A percentile compares a stretch with the other conserved stretches of the same genome.
Conservation (phyloP, 345 rosid genomes). For the Geranium brycei region DNA sequence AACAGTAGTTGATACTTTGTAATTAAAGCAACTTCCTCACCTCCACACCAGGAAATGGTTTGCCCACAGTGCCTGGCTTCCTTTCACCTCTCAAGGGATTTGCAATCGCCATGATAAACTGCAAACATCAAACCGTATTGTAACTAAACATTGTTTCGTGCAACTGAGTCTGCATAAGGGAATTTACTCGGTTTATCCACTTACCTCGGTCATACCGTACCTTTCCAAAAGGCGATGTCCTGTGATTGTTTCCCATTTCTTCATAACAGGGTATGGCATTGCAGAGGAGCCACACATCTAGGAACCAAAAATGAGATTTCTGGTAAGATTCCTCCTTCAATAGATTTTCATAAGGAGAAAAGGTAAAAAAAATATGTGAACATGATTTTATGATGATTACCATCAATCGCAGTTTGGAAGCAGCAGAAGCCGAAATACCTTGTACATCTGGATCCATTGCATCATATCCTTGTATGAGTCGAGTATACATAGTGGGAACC, state of each 20-base stretch:
- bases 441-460: slow-evolving; percentile 69
- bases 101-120: slow-evolving; percentile 95
- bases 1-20: background rate
- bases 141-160: background rate
- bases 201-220: slow-evolving; percentile 97
- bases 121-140: slow-evolving; percentile 11
- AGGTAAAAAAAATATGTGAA: background rate
- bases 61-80: slow-evolving; percentile 93
- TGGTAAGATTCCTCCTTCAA: background rate
- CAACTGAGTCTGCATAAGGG: background rate
- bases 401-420: slow-evolving; percentile 74
- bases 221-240: slow-evolving; percentile 93
- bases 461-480: slow-evolving; percentile 93
- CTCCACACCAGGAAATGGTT: slow-evolving; percentile 92
- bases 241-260: slow-evolving; percentile 86
- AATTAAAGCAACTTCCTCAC: slow-evolving; percentile 22
- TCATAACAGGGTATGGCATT: slow-evolving; percentile 90
- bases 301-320: slow-evolving; percentile 1
- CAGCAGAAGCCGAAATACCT: slow-evolving; percentile 57
- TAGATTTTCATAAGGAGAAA: slow-evolving; percentile 1
- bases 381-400: slow-evolving; percentile 21
- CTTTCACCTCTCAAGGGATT: slow-evolving; percentile 68
- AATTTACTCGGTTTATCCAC: slow-evolving; percentile 9
- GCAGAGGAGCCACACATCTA: slow-evolving; percentile 99
- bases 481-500: slow-evolving; percentile 96